Evolutionary conservation across 164 flowering plant genomes (phyloP).

Genomic region (Euptelea pleiosperma): DNA sequence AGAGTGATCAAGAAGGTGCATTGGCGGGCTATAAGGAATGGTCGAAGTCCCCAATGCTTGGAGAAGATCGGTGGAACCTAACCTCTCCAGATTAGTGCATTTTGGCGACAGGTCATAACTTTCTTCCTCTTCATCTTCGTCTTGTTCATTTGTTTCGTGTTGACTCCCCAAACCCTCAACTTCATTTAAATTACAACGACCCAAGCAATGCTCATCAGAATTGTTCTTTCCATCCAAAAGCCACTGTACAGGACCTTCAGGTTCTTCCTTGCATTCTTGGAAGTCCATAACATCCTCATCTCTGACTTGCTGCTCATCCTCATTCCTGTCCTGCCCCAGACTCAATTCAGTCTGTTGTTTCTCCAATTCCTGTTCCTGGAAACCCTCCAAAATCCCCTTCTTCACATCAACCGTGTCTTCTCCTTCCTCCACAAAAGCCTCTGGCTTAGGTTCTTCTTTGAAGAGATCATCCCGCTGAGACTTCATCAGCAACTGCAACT

Average conservation of each 20-base stretch:
- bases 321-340: constrained; percentile 39
- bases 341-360: constrained; percentile 36
- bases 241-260: constrained; percentile 31
- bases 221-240: constrained; percentile 30
- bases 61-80: constrained; percentile 45
- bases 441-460: constrained; percentile 23
- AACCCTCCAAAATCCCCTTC: constrained; percentile 20
- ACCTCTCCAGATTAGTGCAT: constrained; percentile 25
- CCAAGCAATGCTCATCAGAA: constrained; percentile 30
- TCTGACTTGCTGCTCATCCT: constrained; percentile 22
- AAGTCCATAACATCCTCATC: constrained; percentile 42
- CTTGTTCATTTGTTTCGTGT: constrained; percentile 20
- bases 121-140: constrained; percentile 29
- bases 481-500: constrained; percentile 74
- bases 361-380: constrained; percentile 24
- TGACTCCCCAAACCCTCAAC: constrained; percentile 21
- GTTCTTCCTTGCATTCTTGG: constrained; percentile 37
- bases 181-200: constrained; percentile 38
- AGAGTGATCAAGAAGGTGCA: constrained; percentile 38
- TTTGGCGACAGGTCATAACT: constrained; percentile 27
- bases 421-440: constrained; percentile 19
- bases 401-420: constrained; percentile 9
- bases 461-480: constrained; percentile 48
- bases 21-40: constrained; percentile 30
- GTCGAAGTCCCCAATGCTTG: constrained; percentile 41